Base-by-base conservation (phyloP, 257 asterid genomes). In the Penstemon newberryi region DNA sequence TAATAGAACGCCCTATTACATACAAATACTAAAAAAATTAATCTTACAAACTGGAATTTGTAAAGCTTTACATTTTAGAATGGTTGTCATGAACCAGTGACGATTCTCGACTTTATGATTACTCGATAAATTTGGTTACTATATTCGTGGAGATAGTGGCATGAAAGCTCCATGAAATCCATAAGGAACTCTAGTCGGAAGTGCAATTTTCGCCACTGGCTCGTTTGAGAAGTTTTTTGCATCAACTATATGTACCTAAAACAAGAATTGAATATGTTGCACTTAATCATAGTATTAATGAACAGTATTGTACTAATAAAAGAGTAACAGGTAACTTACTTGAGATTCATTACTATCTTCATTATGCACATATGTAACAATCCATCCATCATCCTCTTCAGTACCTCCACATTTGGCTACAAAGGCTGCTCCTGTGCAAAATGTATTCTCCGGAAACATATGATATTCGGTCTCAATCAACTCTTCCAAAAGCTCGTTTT, bases 301-400 rank as follows among this genome's bases (percentile, higher is more conserved):
- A 3, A 12, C 3, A 8, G 53, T 6, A 47, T 15, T 15, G 18
- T 15, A 15, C 18, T 15, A 15, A 15, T 45, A 15, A 8, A 13
- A 46, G 9, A 8, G 45, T 54, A 50, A 49, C 18, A 37, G 12
- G n/a, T 1, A 55, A 69, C 74, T 84, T 69, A 77, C 96, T 64
- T 84, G 93, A 67, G 93, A 86, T 43, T 49, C 43, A 67, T 86
- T 63, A 5, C 57, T 67, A 6, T 73, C 71, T 75, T 86, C 93
- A 15, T 81, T 73, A 63, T 86, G 92, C 11, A 81, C 75, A 60
- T 71, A 81, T 43, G 87, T 60, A 56, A 78, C 63, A 39, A 88
- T 82, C 93, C 93, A 86, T 60, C 91, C 87, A 63, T 82, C 87
- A 38, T 81, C 90, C 78, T 88, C 92, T 53, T 82, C 82, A 1